Conservation (phyloP, 306 rosid species). For the Hippophae tibetana region DNA sequence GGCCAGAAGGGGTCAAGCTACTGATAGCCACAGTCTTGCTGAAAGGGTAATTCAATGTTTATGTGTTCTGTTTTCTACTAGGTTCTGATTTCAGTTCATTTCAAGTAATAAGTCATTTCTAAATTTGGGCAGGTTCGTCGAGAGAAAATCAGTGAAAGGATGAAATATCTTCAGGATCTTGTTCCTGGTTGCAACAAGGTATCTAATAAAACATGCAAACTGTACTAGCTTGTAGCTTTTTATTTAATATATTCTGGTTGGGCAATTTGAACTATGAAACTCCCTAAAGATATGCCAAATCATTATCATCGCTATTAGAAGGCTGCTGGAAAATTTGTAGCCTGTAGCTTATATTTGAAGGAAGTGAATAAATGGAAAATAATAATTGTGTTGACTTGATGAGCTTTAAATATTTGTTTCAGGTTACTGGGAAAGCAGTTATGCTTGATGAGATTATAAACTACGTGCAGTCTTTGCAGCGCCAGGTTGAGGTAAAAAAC, state of each 20-base stretch:
- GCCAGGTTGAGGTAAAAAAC: conserved; percentile 47
- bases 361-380: too few relatives aligned
- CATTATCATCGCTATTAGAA: too few relatives aligned
- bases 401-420: background rate
- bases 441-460: conserved; percentile 95
- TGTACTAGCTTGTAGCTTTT: conserved; percentile 3
- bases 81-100: background rate
- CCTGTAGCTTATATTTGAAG: conserved; percentile 2
- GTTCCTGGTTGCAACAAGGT: conserved; percentile 98
- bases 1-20: conserved; percentile 95
- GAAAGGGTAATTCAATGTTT: conserved; percentile 48
- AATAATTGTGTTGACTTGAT: too few relatives aligned
- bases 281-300: too few relatives aligned
- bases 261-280: too few relatives aligned
- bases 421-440: conserved; percentile 93
- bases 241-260: too few relatives aligned
- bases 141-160: conserved; percentile 89
- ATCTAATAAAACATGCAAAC: background rate
- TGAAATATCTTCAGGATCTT: conserved; percentile 90
- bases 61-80: background rate
- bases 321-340: background rate
- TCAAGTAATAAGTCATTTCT: conserved; percentile 4
- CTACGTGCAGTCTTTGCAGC: conserved; percentile 72
- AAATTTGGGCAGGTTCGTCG: conserved; percentile 56
- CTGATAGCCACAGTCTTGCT: conserved; percentile 93